Base-by-base conservation (phyloP, 768 basidiomycete genomes). In the Pisolithus microcarpus region DNA sequence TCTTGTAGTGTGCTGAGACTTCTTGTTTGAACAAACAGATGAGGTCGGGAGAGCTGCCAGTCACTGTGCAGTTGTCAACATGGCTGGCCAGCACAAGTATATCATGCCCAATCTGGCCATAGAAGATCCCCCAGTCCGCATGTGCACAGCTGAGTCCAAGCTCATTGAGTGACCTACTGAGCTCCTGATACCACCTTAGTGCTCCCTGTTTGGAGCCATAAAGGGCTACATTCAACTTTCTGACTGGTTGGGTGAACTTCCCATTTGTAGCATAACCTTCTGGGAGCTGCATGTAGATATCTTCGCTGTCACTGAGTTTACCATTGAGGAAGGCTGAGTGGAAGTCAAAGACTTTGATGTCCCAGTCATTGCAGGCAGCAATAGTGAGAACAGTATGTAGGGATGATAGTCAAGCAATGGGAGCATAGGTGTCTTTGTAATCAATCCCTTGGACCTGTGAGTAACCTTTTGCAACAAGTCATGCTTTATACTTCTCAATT, bases 381-480 rank as follows among this genome's bases (percentile, higher is more conserved):
- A 40, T 40, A 3, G 39, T 7, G 3, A 40, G 39, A n/a, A 40
- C 8, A 18, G 39, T 40, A 18, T 7, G n/a, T n/a, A 40, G 39
- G 4, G 39, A 40, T 16, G 39, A 3, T 4, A 40, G n/a, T 40
- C n/a, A 1, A 9, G 39, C 8, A 18, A 40, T 4, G 18, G 39
- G 15, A 10, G 9, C 23, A 18, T 40, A 40, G 16, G 39, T 40
- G 1, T 40, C 8, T 5, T 40, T 7, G 7, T 40, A 40, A 8
- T 40, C n/a, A 7, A 40, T 18, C 8, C n/a, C 39, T 7, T 40
- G 39, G 39, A 40, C n/a, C n/a, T 40, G 39, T 1, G 39, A 40
- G 39, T 40, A 68, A 1, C 75, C 69, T 51, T 71, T 60, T 0
- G 69, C 70, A 6, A 75, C 73, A 4, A 76, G 59, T 1, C 69